A percentile compares a stretch with the other conserved stretches of the same genome.
Conservation (phyloP, 345 rosid genomes). For the Crucihimalaya himalaica region DNA sequence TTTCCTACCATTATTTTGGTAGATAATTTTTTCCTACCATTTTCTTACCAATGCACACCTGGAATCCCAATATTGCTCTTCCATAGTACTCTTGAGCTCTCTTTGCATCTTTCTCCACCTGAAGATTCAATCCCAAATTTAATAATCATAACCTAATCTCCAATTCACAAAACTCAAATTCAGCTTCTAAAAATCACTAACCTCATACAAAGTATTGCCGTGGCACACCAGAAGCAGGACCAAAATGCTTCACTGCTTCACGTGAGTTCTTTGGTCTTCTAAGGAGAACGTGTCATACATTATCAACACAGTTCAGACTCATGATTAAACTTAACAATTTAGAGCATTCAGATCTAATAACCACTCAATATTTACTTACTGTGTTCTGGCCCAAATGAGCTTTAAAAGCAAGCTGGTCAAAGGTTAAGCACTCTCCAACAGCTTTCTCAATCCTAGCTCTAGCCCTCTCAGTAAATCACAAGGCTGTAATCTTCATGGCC, state of each 20-base stretch:
- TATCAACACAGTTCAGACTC: background rate
- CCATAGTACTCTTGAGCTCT: slow-evolving; percentile 77
- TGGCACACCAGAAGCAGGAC: slow-evolving; percentile 97
- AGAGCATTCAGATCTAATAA: background rate
- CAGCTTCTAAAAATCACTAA: slow-evolving; percentile 24
- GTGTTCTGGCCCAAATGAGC: slow-evolving; percentile 97
- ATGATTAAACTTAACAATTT: background rate
- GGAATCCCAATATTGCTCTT: slow-evolving; percentile 75
- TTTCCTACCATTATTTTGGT: no score
- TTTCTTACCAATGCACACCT: slow-evolving; percentile 72
- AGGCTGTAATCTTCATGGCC: slow-evolving; percentile 70
- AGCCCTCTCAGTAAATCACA: slow-evolving; percentile 90
- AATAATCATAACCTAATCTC: background rate
- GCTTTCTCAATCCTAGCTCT: slow-evolving; percentile 96
- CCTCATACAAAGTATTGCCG: slow-evolving; percentile 77
- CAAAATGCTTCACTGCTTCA: slow-evolving; percentile 95
- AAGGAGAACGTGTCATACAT: slow-evolving; percentile 57
- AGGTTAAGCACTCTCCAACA: slow-evolving; percentile 92
- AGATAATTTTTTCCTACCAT: no score
- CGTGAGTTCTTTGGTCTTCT: slow-evolving; percentile 93
- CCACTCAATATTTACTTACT: slow-evolving; percentile 39
- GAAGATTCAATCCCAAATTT: background rate
- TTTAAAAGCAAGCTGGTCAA: slow-evolving; percentile 82
- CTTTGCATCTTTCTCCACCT: slow-evolving; percentile 59
- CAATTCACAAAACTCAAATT: background rate